A percentile compares a stretch with the other conserved stretches of the same genome.
Conservation (phyloP, 2,329 filamentous ascomycete species). For the Rutstroemia sp. region DNA sequence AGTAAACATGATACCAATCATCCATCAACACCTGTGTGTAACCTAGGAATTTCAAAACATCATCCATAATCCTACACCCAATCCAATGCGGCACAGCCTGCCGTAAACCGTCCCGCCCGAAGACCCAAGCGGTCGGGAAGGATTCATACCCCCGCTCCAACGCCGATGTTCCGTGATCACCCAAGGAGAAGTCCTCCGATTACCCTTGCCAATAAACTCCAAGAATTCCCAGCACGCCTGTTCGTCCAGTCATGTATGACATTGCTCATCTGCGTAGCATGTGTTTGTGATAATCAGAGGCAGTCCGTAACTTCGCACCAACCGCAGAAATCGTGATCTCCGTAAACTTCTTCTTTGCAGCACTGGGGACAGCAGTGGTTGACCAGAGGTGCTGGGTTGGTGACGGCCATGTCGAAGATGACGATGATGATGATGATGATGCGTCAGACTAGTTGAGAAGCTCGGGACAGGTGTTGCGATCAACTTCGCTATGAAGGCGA, state of each 20-base stretch:
- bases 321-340: conserved; percentile 43
- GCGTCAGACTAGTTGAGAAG: background rate
- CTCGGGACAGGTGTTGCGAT: too few species aligned
- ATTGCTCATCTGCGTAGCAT: background rate
- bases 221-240: background rate
- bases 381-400: conserved; percentile 38
- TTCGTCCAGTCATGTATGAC: background rate
- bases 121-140: background rate
- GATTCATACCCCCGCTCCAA: background rate
- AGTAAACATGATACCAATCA: background rate
- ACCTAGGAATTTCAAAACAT: too few species aligned
- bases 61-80: background rate
- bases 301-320: conserved; percentile 35
- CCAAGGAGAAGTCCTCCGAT: background rate
- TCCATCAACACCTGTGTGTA: background rate
- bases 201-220: background rate
- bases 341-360: conserved; percentile 42
- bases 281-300: conserved; percentile 10
- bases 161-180: background rate
- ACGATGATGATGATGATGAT: background rate
- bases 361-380: conserved; percentile 45
- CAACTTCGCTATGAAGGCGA: too few species aligned
- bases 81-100: background rate
- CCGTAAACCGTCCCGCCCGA: background rate
- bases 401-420: conserved; percentile 33